Conservation (phyloP, 148 eudicot species). For the Chenopodium album region DNA sequence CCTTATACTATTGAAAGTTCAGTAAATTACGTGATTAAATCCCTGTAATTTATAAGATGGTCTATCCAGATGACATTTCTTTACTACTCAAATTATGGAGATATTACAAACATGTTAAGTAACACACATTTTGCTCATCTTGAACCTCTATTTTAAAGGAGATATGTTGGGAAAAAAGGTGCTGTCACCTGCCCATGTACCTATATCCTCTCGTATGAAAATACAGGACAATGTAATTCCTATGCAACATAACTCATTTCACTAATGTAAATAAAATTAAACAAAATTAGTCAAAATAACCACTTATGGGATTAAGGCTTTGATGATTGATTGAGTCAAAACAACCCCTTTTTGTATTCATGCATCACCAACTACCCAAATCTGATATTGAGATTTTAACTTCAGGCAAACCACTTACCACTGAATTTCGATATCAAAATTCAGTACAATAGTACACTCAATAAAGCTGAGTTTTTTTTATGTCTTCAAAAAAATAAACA, state of each 20-base stretch:
- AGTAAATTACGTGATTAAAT: background rate
- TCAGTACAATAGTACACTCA: background rate
- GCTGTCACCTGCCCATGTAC: background rate
- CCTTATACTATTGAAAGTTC: background rate
- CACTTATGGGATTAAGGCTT: background rate
- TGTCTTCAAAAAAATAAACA: background rate
- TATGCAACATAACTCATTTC: background rate
- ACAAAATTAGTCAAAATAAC: background rate
- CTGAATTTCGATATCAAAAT: background rate
- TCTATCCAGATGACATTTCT: too few species aligned
- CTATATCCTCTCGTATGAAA: background rate
- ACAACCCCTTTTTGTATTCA: background rate
- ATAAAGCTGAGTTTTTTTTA: background rate
- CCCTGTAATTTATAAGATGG: background rate
- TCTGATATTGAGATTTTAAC: background rate
- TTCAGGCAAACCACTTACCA: conserved; percentile 7
- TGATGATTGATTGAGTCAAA: background rate
- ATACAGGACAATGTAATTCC: background rate
- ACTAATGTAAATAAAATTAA: background rate
- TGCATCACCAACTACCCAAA: background rate
- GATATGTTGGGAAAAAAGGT: background rate
- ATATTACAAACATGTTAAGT: background rate
- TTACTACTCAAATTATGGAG: too few species aligned
- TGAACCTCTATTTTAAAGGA: background rate
- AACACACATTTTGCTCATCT: background rate